A percentile compares a stretch with the other conserved stretches of the same genome.
Evolutionary conservation across 169 alveolate species (phyloP).

Genomic region (Plasmodium gonderi): DNA sequence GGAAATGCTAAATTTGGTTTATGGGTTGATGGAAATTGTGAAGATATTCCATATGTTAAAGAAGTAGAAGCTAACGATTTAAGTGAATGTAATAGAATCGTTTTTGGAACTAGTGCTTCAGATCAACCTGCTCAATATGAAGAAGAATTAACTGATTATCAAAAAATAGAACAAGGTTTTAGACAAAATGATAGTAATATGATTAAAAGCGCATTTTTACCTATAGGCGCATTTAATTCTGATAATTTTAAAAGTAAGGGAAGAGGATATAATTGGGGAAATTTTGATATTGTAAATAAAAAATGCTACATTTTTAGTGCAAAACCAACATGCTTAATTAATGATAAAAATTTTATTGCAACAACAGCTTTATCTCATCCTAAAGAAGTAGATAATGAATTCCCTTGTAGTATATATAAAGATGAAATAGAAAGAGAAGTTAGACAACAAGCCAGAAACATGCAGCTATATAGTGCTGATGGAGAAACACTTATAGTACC

Average conservation of each 20-base stretch:
- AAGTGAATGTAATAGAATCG: conserved; percentile 76
- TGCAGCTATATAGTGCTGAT: background rate
- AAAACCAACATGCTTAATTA: conserved; percentile 82
- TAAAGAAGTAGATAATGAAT: conserved; percentile 73
- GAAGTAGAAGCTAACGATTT: background rate
- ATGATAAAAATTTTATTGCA: conserved; percentile 78
- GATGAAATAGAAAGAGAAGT: conserved; percentile 43
- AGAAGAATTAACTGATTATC: conserved; percentile 44
- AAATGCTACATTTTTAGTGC: conserved; percentile 75
- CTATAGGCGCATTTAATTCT: conserved; percentile 66
- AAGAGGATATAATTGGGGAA: conserved; percentile 85
- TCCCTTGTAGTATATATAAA: conserved; percentile 80
- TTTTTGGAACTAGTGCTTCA: conserved; percentile 81
- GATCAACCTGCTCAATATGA: conserved; percentile 77
- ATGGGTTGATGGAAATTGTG: conserved; percentile 78
- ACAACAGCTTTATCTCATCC: conserved; percentile 82
- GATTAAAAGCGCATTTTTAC: conserved; percentile 56
- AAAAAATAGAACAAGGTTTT: conserved; percentile 23
- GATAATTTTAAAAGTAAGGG: conserved; percentile 75
- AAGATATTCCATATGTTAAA: conserved; percentile 1
- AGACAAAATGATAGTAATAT: conserved; percentile 12
- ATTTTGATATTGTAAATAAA: conserved; percentile 61
- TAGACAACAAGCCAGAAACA: background rate
- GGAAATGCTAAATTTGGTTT: conserved; percentile 82
- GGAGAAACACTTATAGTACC: conserved; percentile 39